phyloP scores from a whole-genome alignment of 2,329 filamentous ascomycete genomes.

The Fusarium brachygibbosum region DNA sequence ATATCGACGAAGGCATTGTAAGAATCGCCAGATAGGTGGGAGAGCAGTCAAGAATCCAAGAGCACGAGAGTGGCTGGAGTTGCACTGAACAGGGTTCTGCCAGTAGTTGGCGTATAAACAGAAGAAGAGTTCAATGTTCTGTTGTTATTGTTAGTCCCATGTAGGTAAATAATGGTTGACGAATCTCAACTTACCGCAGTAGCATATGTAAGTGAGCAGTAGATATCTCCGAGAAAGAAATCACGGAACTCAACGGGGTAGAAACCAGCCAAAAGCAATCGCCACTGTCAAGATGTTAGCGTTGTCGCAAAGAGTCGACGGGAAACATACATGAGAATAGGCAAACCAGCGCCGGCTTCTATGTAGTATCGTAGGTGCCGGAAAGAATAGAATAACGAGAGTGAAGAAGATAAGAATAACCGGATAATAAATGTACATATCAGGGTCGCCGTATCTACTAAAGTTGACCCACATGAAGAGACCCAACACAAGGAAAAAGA shows the following conservation, averaged over 20 bases:
- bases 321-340: slow-evolving; percentile 81
- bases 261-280: slow-evolving; percentile 84
- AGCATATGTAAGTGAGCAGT: slow-evolving; percentile 93
- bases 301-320: rapidly evolving
- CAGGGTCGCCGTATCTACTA: slow-evolving; percentile 71
- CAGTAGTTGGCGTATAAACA: slow-evolving; percentile 89
- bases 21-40: slow-evolving; percentile 88
- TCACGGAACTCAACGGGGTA: slow-evolving; percentile 97
- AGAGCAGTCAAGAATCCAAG: slow-evolving; percentile 88
- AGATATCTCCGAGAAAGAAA: slow-evolving; percentile 98
- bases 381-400: slow-evolving; percentile 78
- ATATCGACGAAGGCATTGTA: slow-evolving; percentile 93
- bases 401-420: slow-evolving; percentile 81
- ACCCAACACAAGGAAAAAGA: slow-evolving; percentile 83
- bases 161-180: not conserved
- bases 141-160: slow-evolving; percentile 20
- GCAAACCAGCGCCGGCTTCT: slow-evolving; percentile 86
- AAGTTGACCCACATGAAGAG: slow-evolving; percentile 94
- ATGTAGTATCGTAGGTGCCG: slow-evolving; percentile 79
- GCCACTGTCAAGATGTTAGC: slow-evolving; percentile 71
- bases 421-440: slow-evolving; percentile 88
- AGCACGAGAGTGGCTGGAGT: slow-evolving; percentile 84
- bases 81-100: slow-evolving; percentile 81
- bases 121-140: slow-evolving; percentile 95
- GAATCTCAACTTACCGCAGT: slow-evolving; percentile 75